Base-by-base conservation (phyloP, 768 basidiomycete species). In the Cystobasidium ongulense region DNA sequence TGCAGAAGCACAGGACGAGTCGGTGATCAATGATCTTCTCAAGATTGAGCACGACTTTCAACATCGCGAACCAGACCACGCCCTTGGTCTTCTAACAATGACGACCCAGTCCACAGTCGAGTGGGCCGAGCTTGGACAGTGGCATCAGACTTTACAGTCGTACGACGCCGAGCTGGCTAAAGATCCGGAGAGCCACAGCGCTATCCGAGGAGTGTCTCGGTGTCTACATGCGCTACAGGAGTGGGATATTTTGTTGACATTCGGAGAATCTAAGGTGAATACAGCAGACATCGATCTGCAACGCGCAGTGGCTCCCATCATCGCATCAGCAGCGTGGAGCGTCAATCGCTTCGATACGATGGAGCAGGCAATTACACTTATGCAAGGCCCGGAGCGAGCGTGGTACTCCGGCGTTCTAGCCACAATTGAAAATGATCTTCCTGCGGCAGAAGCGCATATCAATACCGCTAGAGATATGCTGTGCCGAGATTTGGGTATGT, bases 71-170 rank as follows among this genome's bases (percentile, higher is more conserved):
- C 52, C 52, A 11, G 68, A 71, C 36, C 53, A 71, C 29, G 68
- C 68, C 1, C 53, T 71, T 8, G 68, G 68, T 11, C 53, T 71
- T 8, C 43, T 71, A 15, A 23, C 50, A 31, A 11, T 50, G 38
- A 46, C 46, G 7, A 71, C 68, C 11, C 36, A 27, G 27, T 35
- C 53, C 1, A 54, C 50, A 23, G 68, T 38, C 29, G 53, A 71
- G 31, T 71, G 54, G 50, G 68, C 68, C n/a, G 68, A 71, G 38
- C 68, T 71, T 25, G 68, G 68, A 2, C 52, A 71, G 41, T 71
- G 68, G 68, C 53, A 71, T 36, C 18, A n/a, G n/a, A 71, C 33
- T 3, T 25, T 71, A 11, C 29, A 71, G 21, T 7, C 52, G 13
- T 71, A 71, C 39, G 68, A 71, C 36, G 53, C 29, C 21, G 15